These are phyloP conservation scores for Pythium aquatile DNA, from an alignment of 352 stramenopile genomes.

Conservation along the genomic window DNA sequence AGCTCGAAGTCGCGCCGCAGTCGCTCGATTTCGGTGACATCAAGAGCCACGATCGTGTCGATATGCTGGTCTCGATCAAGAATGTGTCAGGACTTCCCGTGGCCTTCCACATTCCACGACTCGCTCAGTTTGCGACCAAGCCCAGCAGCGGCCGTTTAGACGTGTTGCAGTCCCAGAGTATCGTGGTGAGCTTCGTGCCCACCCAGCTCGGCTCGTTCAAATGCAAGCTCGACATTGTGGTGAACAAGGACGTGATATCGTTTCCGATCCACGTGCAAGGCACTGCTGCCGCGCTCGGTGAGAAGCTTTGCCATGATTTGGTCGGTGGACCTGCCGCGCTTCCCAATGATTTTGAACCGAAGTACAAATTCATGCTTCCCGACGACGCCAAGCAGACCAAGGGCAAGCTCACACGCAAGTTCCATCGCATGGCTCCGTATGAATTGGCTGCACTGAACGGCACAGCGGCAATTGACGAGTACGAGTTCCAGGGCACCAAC, in stretches of 20 bases:
- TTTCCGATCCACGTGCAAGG: slow-evolving; percentile 70
- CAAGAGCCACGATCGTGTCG: slow-evolving; percentile 66
- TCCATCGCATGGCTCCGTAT: slow-evolving; percentile 61
- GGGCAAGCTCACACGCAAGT: slow-evolving; percentile 44
- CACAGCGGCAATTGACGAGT: slow-evolving; percentile 73
- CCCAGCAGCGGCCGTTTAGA: slow-evolving; percentile 70
- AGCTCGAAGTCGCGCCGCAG: slow-evolving; percentile 40
- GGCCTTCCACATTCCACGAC: slow-evolving; percentile 55
- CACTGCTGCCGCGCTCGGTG: slow-evolving; percentile 48
- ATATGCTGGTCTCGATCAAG: slow-evolving; percentile 85
- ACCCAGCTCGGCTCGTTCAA: slow-evolving; percentile 82
- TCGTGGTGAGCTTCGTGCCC: slow-evolving; percentile 89
- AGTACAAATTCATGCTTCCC: slow-evolving; percentile 89
- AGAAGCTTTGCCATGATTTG: slow-evolving; percentile 34
- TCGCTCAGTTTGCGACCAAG: slow-evolving; percentile 77
- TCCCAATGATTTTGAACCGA: slow-evolving; percentile 80
- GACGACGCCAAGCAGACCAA: slow-evolving; percentile 70
- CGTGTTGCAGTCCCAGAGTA: slow-evolving; percentile 85
- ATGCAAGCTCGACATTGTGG: slow-evolving; percentile 36
- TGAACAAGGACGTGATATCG: slow-evolving; percentile 49
- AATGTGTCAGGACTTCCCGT: slow-evolving; percentile 74
- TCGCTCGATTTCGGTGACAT: slow-evolving; percentile 85
- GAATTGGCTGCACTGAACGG: slow-evolving; percentile 62
- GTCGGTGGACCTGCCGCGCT: slow-evolving; percentile 66
- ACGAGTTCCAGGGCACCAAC: slow-evolving; percentile 81